phyloP scores from a whole-genome alignment of 495 filamentous ascomycete species.

The Sabuloglossum arenarium region DNA sequence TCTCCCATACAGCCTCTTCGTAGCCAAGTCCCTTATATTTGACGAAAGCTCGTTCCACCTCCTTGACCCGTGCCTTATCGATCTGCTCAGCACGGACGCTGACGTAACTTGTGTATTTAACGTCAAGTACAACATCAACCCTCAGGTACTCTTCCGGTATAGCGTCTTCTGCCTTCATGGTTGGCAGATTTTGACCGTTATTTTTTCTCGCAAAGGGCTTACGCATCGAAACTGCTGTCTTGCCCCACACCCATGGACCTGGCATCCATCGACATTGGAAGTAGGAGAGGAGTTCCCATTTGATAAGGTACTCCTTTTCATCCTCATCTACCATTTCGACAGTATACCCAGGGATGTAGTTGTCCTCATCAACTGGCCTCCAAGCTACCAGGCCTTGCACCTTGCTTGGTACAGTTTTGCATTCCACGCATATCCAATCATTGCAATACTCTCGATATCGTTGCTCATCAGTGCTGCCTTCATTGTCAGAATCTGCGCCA shows the following conservation, averaged over 20 bases:
- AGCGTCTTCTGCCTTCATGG: constrained; percentile 54
- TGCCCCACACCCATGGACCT: constrained; percentile 77
- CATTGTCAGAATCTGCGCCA: constrained; percentile 19
- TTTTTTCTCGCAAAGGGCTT: constrained; percentile 52
- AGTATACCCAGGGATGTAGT: constrained; percentile 24
- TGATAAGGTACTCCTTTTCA: constrained; percentile 75
- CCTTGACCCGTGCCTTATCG: constrained; percentile 42
- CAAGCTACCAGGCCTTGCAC: constrained; percentile 65
- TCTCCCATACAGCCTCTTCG: constrained; percentile 80
- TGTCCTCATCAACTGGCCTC: constrained; percentile 40
- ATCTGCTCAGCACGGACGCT: constrained; percentile 31
- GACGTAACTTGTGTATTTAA: constrained; percentile 37
- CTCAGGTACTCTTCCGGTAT: constrained; percentile 67
- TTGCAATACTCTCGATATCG: constrained; percentile 39
- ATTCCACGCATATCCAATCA: constrained; percentile 61
- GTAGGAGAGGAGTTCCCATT: constrained; percentile 65
- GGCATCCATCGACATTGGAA: constrained; percentile 65
- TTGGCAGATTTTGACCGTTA: constrained; percentile 35
- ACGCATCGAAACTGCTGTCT: constrained; percentile 38
- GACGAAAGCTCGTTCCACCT: constrained; percentile 50
- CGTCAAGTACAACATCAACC: constrained; percentile 72
- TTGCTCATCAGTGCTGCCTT: constrained; percentile 17
- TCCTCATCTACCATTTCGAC: constrained; percentile 41
- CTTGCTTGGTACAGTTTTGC: constrained; percentile 33
- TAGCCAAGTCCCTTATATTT: constrained; percentile 95